phyloP scores from a whole-genome alignment of 192 early-diverging fungal species.

The Mortierella antarctica region DNA sequence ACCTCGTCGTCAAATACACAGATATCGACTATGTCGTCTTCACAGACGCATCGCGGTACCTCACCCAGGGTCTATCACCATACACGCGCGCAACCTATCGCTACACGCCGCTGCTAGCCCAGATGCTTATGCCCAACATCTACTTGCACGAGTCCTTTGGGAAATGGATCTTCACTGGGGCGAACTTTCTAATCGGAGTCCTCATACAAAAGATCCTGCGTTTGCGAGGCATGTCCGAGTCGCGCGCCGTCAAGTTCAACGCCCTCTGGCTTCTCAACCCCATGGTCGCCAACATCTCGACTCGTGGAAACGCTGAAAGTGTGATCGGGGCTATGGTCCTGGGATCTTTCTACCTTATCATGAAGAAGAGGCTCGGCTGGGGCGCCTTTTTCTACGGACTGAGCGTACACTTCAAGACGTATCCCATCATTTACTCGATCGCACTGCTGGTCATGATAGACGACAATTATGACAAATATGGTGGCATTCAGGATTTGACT shows the following conservation, averaged over 20 bases:
- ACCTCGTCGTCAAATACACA: constrained; percentile 95
- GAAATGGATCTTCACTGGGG: constrained; percentile 90
- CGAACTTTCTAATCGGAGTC: constrained; percentile 83
- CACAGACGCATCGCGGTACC: constrained; percentile 89
- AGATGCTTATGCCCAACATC: constrained; percentile 86
- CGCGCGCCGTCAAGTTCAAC: constrained; percentile 61
- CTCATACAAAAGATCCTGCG: constrained; percentile 68
- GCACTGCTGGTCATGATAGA: constrained; percentile 81
- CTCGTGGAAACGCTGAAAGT: constrained; percentile 93
- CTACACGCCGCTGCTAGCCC: constrained; percentile 97
- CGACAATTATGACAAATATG: constrained; percentile 44
- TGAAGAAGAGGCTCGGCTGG: constrained; percentile 60
- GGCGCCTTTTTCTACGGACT: constrained; percentile 84
- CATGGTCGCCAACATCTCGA: constrained; percentile 96
- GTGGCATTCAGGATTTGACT: neutral
- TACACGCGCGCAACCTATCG: constrained; percentile 95
- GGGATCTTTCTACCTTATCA: constrained; percentile 77
- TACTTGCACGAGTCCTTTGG: constrained; percentile 81
- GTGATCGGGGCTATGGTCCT: constrained; percentile 84
- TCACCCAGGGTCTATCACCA: constrained; percentile 78
- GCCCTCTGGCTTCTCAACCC: constrained; percentile 94
- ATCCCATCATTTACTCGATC: constrained; percentile 94
- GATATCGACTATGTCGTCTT: constrained; percentile 99
- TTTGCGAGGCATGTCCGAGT: constrained; percentile 65
- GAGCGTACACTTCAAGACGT: constrained; percentile 97